Percentiles rank a stretch among this genome's conserved stretches.
Conservation (phyloP, 129 eudicot species). For the Erigeron canadensis region DNA sequence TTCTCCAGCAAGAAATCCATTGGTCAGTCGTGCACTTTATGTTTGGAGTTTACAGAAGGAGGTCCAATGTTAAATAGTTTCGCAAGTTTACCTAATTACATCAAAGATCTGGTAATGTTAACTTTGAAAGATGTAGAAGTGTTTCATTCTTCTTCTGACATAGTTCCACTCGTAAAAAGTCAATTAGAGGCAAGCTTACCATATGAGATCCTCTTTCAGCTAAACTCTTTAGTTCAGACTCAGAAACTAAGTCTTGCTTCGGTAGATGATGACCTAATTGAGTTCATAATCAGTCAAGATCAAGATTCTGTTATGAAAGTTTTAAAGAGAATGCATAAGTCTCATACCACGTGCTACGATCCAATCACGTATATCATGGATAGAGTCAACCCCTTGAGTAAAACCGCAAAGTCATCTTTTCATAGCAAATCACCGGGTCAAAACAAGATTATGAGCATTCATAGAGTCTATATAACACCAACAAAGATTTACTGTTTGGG, state of each 20-base stretch:
- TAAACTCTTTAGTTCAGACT: conserved; percentile 82
- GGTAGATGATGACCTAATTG: conserved; percentile 47
- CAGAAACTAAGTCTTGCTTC: conserved; percentile 76
- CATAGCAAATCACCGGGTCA: conserved; percentile 39
- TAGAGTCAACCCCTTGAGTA: conserved; percentile 25
- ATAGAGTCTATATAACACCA: conserved; percentile 80
- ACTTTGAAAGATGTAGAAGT: conserved; percentile 40
- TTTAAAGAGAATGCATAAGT: conserved; percentile 79
- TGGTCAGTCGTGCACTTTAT: conserved; percentile 71
- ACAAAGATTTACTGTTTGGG: conserved; percentile 80
- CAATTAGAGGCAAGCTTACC: conserved; percentile 40
- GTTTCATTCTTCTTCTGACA: conserved; percentile 45
- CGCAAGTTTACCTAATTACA: conserved; percentile 49
- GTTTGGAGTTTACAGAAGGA: conserved; percentile 62
- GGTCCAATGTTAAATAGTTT: conserved; percentile 34
- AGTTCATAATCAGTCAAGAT: conserved; percentile 53
- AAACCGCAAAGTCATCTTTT: conserved; percentile 36
- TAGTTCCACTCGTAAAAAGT: conserved; percentile 60
- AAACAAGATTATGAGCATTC: conserved; percentile 77
- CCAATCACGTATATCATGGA: conserved; percentile 57
- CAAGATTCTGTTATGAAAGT: conserved; percentile 43
- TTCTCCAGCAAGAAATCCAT: conserved; percentile 64
- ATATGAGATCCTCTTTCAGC: conserved; percentile 83
- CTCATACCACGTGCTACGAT: conserved; percentile 63
- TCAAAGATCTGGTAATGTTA: conserved; percentile 44